A percentile compares a stretch with the other conserved stretches of the same genome.
Conservation (phyloP, 2,329 filamentous ascomycete species). For the Pestalotiopsis sp. region DNA sequence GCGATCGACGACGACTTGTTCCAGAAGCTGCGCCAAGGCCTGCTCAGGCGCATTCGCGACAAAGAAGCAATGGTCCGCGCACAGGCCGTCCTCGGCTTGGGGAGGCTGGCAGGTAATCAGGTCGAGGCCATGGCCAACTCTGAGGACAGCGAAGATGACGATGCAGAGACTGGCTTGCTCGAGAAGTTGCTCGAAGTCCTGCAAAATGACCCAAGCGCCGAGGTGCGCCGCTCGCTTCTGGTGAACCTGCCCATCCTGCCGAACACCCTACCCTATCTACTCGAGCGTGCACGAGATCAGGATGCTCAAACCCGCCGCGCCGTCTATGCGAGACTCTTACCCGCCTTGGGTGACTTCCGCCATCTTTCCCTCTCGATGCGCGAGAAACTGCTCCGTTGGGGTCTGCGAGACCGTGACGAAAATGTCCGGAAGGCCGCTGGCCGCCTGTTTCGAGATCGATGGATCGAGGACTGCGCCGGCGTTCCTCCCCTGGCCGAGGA, state of each 20-base stretch:
- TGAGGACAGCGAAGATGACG: constrained; percentile 68
- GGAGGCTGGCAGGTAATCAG: constrained; percentile 78
- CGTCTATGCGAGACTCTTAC: constrained; percentile 84
- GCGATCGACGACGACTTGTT: constrained; percentile 93
- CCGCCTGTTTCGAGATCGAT: constrained; percentile 89
- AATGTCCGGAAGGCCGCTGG: constrained; percentile 91
- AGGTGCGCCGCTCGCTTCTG: constrained; percentile 86
- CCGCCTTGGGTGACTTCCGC: constrained; percentile 89
- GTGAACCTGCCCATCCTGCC: constrained; percentile 88
- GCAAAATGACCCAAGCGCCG: constrained; percentile 91
- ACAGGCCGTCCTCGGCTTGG: constrained; percentile 90
- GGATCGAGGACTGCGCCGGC: constrained; percentile 93
- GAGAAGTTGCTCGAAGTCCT: constrained; percentile 85
- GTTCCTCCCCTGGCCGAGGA: constrained; percentile 61
- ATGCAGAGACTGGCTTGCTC: constrained; percentile 70
- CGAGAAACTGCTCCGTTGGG: constrained; percentile 95
- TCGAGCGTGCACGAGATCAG: constrained; percentile 88
- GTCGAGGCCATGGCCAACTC: constrained; percentile 71
- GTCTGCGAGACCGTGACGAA: constrained; percentile 89
- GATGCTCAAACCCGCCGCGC: constrained; percentile 83
- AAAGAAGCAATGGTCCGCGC: constrained; percentile 92
- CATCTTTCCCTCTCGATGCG: constrained; percentile 91
- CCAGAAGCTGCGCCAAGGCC: constrained; percentile 74
- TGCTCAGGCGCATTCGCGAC: constrained; percentile 86
- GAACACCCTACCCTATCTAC: constrained; percentile 79